Percentiles rank a stretch among this genome's conserved stretches.
Conservation (phyloP, 495 filamentous ascomycete genomes). For the Tuber brumale region DNA sequence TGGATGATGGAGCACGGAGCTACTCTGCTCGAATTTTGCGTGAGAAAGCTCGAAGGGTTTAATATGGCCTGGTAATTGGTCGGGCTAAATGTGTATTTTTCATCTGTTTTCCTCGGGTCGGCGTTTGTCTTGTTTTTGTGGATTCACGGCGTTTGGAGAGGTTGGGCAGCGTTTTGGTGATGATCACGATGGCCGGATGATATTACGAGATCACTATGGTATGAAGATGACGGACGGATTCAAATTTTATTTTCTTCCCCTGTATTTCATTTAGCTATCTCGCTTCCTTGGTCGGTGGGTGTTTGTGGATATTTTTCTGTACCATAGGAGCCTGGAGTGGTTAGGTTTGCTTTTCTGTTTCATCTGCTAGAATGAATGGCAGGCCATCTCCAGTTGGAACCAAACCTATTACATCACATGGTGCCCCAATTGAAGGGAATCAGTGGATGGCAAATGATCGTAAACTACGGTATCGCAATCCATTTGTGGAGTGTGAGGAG, state of each 20-base stretch:
- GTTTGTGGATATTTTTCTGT: background rate
- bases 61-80: conserved; percentile 32
- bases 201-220: background rate
- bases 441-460: background rate
- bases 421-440: background rate
- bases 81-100: conserved; percentile 10
- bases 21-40: conserved; percentile 33
- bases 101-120: background rate
- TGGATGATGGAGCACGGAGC: conserved; percentile 32
- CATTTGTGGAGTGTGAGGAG: background rate
- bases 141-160: background rate
- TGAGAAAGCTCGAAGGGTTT: conserved; percentile 30
- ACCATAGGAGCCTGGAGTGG: background rate
- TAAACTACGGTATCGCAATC: background rate
- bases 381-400: background rate
- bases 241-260: background rate
- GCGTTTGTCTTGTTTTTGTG: conserved; percentile 7
- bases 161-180: background rate
- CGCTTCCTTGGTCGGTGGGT: background rate
- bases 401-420: background rate
- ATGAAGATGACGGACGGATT: background rate
- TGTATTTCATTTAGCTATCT: background rate
- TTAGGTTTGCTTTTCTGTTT: background rate
- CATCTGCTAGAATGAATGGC: background rate
- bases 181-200: background rate